These are phyloP conservation scores for Schoenoplectus triqueter DNA, from an alignment of 202 grass and related monocot genomes.

Conservation along the genomic window DNA sequence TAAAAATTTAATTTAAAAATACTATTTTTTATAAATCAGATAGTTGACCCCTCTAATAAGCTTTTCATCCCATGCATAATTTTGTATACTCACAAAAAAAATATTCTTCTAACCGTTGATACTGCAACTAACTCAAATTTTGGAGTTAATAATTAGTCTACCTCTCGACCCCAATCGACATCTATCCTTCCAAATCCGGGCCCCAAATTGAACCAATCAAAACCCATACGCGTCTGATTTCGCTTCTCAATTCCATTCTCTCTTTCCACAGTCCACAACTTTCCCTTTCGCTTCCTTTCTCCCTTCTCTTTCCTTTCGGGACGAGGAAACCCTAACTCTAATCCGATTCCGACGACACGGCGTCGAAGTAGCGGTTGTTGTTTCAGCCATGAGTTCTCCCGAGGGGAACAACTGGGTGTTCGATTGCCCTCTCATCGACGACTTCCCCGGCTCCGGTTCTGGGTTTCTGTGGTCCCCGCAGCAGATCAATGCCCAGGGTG, in stretches of 20 bases:
- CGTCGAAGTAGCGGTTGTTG: background rate
- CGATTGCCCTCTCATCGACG: constrained; percentile 74
- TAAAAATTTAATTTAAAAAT: too few relatives aligned
- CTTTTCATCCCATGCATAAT: too few relatives aligned
- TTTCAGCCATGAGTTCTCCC: constrained; percentile 57
- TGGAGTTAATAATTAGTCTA: background rate
- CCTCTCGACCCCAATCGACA: background rate
- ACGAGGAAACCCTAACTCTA: constrained; percentile 28
- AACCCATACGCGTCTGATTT: constrained; percentile 24
- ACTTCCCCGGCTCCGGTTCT: constrained; percentile 43
- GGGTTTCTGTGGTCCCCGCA: constrained; percentile 56
- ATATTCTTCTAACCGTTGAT: too few relatives aligned
- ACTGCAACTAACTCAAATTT: too few relatives aligned
- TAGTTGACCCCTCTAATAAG: too few relatives aligned
- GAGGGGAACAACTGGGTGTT: constrained; percentile 73
- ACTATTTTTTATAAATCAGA: too few relatives aligned
- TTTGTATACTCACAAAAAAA: too few relatives aligned
- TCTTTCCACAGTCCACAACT: constrained; percentile 24
- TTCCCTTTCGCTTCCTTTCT: background rate
- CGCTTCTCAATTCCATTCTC: background rate
- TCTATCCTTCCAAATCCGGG: background rate
- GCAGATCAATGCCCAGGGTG: constrained; percentile 13
- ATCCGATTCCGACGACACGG: constrained; percentile 28
- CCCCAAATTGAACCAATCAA: constrained; percentile 24
- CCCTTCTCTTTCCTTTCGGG: background rate